Conservation (phyloP, 1,284 basidiomycete species). For the Vanrija humicola region DNA sequence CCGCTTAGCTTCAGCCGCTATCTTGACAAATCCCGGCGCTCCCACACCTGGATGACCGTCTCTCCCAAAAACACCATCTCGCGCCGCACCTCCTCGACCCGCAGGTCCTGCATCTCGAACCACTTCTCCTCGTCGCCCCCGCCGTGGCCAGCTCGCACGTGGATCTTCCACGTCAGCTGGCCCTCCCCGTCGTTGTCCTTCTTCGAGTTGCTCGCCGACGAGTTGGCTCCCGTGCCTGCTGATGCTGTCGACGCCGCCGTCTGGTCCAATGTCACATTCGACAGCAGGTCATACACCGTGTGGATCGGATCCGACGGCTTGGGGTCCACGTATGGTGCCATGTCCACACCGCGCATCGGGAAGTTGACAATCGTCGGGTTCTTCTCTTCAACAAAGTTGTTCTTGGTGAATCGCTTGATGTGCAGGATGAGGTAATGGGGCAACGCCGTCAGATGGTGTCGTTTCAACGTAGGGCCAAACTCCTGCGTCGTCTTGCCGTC, state of each 20-base stretch:
- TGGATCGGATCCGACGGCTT: constrained; percentile 55
- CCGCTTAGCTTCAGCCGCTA: too few relatives aligned
- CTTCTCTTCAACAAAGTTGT: constrained; percentile 95
- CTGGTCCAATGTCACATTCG: constrained; percentile 89
- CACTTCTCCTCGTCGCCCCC: constrained; percentile 85
- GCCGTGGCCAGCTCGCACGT: constrained; percentile 67
- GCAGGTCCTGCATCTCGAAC: constrained; percentile 95
- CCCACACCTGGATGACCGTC: constrained; percentile 77
- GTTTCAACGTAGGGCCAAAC: constrained; percentile 74
- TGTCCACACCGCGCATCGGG: constrained; percentile 85
- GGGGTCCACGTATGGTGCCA: constrained; percentile 79
- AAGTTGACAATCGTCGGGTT: constrained; percentile 99
- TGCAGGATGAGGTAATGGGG: constrained; percentile 92
- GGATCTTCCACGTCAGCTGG: constrained; percentile 70
- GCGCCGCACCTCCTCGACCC: constrained; percentile 89
- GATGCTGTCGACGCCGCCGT: constrained; percentile 77
- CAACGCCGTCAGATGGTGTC: constrained; percentile 81
- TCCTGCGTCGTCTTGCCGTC: constrained; percentile 86
- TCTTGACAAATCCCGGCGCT: constrained; percentile 39
- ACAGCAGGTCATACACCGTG: constrained; percentile 86
- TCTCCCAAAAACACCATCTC: constrained; percentile 99
- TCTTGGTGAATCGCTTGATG: constrained; percentile 97
- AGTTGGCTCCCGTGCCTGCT: constrained; percentile 29
- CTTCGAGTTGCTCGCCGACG: constrained; percentile 39
- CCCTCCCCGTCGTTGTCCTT: constrained; percentile 30